phyloP scores from a whole-genome alignment of 2,329 filamentous ascomycete genomes.

The Pseudopithomyces maydicus region DNA sequence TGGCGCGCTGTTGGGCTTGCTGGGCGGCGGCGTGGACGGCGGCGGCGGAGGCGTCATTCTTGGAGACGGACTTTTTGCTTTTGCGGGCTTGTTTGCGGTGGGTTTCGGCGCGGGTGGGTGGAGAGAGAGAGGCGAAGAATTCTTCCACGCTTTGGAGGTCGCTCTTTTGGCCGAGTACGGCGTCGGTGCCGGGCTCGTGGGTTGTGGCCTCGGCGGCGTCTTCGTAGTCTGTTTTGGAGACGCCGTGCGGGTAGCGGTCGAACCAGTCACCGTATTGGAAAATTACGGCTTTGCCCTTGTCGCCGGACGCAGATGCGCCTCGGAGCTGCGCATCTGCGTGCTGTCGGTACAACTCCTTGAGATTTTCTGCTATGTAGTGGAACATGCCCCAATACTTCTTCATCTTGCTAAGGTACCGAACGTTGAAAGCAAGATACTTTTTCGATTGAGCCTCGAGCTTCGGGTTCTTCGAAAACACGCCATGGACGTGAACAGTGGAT shows the following conservation, averaged over 20 bases:
- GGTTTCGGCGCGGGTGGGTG: constrained; percentile 55
- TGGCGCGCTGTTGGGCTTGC: constrained; percentile 19
- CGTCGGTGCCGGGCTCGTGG: constrained; percentile 82
- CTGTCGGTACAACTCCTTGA: constrained; percentile 84
- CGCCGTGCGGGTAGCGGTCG: constrained; percentile 88
- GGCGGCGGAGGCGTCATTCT: constrained; percentile 26
- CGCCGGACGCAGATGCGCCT: constrained; percentile 56
- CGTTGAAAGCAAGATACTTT: constrained; percentile 82
- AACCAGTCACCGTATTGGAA: constrained; percentile 99
- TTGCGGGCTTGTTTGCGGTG: constrained; percentile 58
- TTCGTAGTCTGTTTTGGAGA: constrained; percentile 81
- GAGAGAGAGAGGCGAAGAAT: constrained; percentile 82
- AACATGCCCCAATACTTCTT: constrained; percentile 99
- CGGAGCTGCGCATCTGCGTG: constrained; percentile 81
- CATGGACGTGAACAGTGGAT: constrained; percentile 91
- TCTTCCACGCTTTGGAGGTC: constrained; percentile 94
- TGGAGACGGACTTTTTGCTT: constrained; percentile 45
- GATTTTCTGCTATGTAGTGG: constrained; percentile 91
- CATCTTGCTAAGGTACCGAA: constrained; percentile 91
- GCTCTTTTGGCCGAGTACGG: constrained; percentile 83
- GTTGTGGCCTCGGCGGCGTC: constrained; percentile 71
- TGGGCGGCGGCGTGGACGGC: constrained; percentile 30
- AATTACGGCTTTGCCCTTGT: constrained; percentile 58
- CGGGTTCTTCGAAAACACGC: constrained; percentile 84
- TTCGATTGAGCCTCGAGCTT: constrained; percentile 78